Evolutionary conservation across 2,329 filamentous ascomycete genomes (phyloP).

Genomic region (Aspergillus viridinutans): DNA sequence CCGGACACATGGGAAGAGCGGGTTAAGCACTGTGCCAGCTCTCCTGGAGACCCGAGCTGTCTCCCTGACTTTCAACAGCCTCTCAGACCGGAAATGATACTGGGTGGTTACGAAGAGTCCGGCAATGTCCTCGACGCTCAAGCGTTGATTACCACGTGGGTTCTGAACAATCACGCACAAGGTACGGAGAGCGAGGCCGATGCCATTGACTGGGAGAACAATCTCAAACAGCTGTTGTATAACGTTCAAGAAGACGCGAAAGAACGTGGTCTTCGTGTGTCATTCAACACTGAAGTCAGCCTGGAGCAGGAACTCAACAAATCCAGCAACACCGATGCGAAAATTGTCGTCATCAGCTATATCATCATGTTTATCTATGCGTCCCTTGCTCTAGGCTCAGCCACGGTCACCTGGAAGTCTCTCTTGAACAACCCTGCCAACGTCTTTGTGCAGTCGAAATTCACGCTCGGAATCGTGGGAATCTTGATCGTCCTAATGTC

Average conservation of each 20-base stretch:
- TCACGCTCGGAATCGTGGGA: constrained; percentile 87
- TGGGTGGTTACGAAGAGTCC: constrained; percentile 69
- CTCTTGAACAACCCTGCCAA: constrained; percentile 77
- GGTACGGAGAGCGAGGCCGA: constrained; percentile 64
- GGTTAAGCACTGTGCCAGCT: constrained; percentile 68
- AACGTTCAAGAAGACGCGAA: constrained; percentile 76
- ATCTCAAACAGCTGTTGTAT: constrained; percentile 68
- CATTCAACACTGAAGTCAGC: constrained; percentile 93
- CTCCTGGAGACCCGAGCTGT: constrained; percentile 68
- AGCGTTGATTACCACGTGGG: constrained; percentile 89
- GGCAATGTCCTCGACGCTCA: constrained; percentile 66
- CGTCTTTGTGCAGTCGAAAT: constrained; percentile 91
- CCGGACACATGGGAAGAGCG: constrained; percentile 67
- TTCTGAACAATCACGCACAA: constrained; percentile 80
- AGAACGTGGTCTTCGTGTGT: constrained; percentile 75
- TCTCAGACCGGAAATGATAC: constrained; percentile 75
- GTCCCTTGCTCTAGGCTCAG: constrained; percentile 85
- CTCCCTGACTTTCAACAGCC: constrained; percentile 87
- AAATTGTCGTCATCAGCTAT: constrained; percentile 94
- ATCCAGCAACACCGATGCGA: constrained; percentile 95
- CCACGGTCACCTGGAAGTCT: constrained; percentile 71
- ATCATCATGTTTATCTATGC: constrained; percentile 98
- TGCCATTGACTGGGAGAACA: constrained; percentile 86
- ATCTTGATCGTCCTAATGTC: constrained; percentile 97
- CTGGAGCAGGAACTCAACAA: constrained; percentile 95